These are phyloP conservation scores for Venturia effusa DNA, from an alignment of 2,329 filamentous ascomycete genomes.

Conservation along the genomic window DNA sequence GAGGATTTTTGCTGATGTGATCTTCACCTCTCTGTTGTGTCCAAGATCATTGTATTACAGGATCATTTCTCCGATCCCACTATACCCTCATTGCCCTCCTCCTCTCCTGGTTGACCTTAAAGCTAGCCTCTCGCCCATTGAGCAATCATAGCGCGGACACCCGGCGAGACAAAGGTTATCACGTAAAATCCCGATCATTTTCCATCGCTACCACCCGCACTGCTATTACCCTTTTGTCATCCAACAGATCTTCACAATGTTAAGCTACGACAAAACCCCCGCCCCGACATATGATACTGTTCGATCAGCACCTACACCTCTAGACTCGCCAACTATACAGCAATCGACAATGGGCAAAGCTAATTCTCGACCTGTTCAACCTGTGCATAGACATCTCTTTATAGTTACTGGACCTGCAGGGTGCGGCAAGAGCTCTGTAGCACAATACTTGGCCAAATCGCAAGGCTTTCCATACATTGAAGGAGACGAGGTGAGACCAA, in stretches of 20 bases:
- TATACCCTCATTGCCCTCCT: background rate
- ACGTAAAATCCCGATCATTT: background rate
- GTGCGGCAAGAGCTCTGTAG: constrained; percentile 43
- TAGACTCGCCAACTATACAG: background rate
- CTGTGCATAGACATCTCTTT: constrained; percentile 35
- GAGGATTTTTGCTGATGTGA: background rate
- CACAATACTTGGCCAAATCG: constrained; percentile 32
- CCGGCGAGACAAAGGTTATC: background rate
- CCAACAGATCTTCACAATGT: constrained; percentile 10
- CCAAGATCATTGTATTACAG: background rate
- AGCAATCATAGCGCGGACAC: background rate
- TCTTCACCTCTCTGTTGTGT: background rate
- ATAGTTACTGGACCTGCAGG: constrained; percentile 43
- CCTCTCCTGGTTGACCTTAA: background rate
- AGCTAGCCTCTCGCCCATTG: background rate
- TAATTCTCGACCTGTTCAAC: constrained; percentile 16
- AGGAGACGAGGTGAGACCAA: constrained; percentile 36
- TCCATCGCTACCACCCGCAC: background rate
- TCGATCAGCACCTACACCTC: constrained; percentile 5
- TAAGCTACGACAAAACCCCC: constrained; percentile 15
- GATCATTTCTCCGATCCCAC: background rate
- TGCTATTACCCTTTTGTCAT: background rate
- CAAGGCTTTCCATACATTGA: constrained; percentile 38
- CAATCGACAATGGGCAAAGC: background rate
- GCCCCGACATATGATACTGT: constrained; percentile 10